Conservation (phyloP, 2,329 filamentous ascomycete genomes). For the Chaetomiaceae sp. region DNA sequence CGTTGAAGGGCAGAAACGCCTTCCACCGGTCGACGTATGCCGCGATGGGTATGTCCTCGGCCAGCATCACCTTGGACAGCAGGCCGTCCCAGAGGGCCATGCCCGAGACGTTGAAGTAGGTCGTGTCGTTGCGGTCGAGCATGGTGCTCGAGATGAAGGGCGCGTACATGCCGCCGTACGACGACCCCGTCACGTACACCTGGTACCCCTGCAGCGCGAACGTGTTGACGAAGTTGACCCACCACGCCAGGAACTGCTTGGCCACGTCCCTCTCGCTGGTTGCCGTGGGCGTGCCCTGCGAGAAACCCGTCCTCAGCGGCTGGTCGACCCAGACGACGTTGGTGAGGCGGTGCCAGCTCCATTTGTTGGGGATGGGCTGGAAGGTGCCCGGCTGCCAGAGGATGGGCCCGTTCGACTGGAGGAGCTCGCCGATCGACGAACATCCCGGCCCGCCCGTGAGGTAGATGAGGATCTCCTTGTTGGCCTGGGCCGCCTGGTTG, state of each 20-base stretch:
- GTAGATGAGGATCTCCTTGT: constrained; percentile 57
- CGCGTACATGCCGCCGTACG: constrained; percentile 12
- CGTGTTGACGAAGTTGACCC: constrained; percentile 66
- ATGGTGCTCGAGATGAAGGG: constrained; percentile 10
- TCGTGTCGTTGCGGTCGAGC: constrained; percentile 4
- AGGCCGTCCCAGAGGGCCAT: constrained; percentile 10
- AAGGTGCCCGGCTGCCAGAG: constrained; percentile 63
- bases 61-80: constrained; percentile 1
- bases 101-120: constrained; percentile 6
- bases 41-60: constrained; percentile 1
- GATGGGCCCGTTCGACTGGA: constrained; percentile 72
- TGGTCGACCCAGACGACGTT: constrained; percentile 73
- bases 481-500: constrained; percentile 36
- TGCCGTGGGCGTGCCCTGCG: constrained; percentile 58
- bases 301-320: constrained; percentile 61
- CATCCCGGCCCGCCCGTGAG: constrained; percentile 51
- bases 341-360: constrained; percentile 66
- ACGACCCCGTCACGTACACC: constrained; percentile 61
- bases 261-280: constrained; percentile 62
- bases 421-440: constrained; percentile 58
- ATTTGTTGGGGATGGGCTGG: constrained; percentile 58
- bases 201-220: constrained; percentile 60
- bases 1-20: constrained; percentile 2
- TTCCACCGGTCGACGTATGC: constrained; percentile 3
- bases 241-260: constrained; percentile 67